These are phyloP conservation scores for Anisodus tanguticus DNA, from an alignment of 257 asterid genomes.

Conservation along the genomic window DNA sequence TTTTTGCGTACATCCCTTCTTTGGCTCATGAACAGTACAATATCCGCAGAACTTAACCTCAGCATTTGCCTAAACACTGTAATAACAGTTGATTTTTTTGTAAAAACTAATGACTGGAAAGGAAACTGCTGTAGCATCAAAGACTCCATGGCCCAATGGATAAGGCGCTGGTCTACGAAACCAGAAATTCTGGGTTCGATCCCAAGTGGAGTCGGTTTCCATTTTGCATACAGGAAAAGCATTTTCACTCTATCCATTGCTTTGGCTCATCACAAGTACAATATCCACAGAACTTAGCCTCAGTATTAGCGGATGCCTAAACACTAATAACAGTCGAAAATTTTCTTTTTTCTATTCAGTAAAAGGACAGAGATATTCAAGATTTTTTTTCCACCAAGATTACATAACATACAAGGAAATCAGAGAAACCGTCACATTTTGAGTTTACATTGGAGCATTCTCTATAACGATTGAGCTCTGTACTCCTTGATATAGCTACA, in stretches of 20 bases:
- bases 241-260: not conserved
- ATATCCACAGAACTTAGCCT: not conserved
- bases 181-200: conserved; percentile 46
- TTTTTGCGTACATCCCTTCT: no score
- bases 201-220: not conserved
- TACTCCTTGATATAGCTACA: not conserved
- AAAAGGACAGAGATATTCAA: not conserved
- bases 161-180: conserved; percentile 99
- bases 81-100: no score
- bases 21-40: no score
- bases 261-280: not conserved
- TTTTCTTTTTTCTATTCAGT: not conserved
- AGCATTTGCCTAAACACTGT: no score
- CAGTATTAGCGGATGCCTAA: not conserved
- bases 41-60: no score
- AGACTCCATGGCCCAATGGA: conserved; percentile 73
- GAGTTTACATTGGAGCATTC: not conserved
- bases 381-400: not conserved
- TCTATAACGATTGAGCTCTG: not conserved
- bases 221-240: not conserved
- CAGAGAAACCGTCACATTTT: not conserved
- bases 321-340: not conserved
- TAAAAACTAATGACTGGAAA: not conserved
- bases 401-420: not conserved
- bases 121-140: not conserved